phyloP scores from a whole-genome alignment of 108 stramenopile genomes.

The Nitzschia sp. region DNA sequence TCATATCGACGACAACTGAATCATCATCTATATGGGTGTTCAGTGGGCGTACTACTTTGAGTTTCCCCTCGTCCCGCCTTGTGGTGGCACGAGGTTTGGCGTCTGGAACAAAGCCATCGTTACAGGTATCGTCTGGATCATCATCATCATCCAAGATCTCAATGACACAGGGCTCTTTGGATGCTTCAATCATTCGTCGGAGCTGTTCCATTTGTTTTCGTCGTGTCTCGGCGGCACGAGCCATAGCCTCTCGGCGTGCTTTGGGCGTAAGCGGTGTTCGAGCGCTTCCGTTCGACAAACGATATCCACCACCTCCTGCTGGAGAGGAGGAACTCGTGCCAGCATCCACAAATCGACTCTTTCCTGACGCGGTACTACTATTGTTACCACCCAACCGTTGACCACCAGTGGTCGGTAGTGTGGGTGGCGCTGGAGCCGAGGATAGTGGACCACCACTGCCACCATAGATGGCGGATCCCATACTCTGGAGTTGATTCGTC shows the following conservation, averaged over 20 bases:
- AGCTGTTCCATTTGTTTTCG: constrained; percentile 33
- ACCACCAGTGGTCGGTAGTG: constrained; percentile 20
- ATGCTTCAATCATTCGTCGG: constrained; percentile 30
- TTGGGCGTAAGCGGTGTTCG: neutral
- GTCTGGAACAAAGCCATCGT: neutral
- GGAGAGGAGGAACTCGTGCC: neutral
- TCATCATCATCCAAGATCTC: constrained; percentile 34
- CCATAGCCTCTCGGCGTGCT: constrained; percentile 16
- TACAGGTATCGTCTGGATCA: neutral
- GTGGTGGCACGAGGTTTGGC: neutral
- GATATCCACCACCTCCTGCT: constrained; percentile 13
- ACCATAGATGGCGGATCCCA: constrained; percentile 7
- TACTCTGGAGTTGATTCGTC: neutral
- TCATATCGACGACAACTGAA: neutral
- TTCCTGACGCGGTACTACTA: constrained; percentile 3
- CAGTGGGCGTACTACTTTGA: neutral
- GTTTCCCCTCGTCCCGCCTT: neutral
- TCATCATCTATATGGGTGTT: too few relatives aligned
- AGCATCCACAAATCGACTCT: constrained; percentile 35
- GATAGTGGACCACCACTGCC: neutral
- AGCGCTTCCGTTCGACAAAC: constrained; percentile 14
- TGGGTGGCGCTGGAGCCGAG: neutral
- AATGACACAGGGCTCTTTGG: constrained; percentile 46
- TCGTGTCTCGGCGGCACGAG: constrained; percentile 40
- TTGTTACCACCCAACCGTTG: constrained; percentile 33